Percentiles rank a stretch among this genome's conserved stretches.
These are phyloP conservation scores for Phytophthora lateralis DNA, from an alignment of 352 stramenopile genomes.

Conservation along the genomic window DNA sequence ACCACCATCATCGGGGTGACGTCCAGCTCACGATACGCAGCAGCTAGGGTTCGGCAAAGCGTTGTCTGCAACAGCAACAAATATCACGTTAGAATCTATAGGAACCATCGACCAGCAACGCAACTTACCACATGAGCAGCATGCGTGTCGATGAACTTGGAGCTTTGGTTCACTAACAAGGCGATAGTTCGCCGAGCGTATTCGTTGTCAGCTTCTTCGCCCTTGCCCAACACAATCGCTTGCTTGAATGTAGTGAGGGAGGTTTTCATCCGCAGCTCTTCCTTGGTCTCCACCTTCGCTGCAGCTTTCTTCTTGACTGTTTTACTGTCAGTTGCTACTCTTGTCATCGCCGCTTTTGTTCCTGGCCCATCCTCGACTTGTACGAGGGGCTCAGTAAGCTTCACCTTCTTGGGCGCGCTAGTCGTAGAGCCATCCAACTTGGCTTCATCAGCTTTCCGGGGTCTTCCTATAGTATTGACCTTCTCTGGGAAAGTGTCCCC, in stretches of 20 bases:
- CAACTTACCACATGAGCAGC: constrained; percentile 38
- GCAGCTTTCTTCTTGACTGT: constrained; percentile 13
- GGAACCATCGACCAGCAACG: not conserved
- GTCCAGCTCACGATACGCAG: constrained; percentile 20
- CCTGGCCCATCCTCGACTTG: not conserved
- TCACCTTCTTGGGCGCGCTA: constrained; percentile 22
- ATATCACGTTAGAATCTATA: not conserved
- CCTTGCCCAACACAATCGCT: constrained; percentile 24
- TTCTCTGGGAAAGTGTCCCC: not conserved
- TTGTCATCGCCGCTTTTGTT: not conserved
- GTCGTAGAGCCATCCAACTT: constrained; percentile 5
- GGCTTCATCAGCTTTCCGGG: constrained; percentile 24
- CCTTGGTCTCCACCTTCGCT: constrained; percentile 9
- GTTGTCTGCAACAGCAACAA: constrained; percentile 15
- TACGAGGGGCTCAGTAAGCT: not conserved
- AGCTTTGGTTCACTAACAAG: constrained; percentile 39
- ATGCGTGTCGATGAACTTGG: constrained; percentile 27
- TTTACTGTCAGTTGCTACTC: not conserved
- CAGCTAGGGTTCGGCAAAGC: constrained; percentile 29
- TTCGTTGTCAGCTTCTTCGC: constrained; percentile 30
- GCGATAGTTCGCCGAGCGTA: constrained; percentile 45
- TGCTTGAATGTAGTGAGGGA: constrained; percentile 37
- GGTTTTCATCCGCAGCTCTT: constrained; percentile 26
- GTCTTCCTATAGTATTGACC: not conserved
- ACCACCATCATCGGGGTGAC: constrained; percentile 32